phyloP scores from a whole-genome alignment of 1,139 yeast species.

The Nakaseomyces kungkrabaensis region DNA sequence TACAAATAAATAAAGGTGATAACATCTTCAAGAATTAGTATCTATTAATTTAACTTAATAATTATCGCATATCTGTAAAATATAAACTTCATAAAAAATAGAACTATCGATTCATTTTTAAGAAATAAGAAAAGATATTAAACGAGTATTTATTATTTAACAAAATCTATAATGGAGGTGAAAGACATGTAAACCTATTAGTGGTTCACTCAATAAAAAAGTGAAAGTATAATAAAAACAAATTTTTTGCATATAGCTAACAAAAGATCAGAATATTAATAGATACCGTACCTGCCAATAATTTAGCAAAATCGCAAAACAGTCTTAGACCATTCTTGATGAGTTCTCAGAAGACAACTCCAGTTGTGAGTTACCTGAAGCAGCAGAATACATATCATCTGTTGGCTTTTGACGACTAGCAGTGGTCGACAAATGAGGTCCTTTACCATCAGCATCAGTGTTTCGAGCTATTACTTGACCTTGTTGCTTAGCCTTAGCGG shows the following conservation, averaged over 20 bases:
- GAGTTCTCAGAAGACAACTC: not conserved
- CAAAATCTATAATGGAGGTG: not conserved
- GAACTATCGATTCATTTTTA: not conserved
- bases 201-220: no score
- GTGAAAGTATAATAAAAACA: no score
- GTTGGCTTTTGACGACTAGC: slow-evolving; percentile 2
- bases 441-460: not conserved
- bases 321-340: slow-evolving; percentile 1
- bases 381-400: slow-evolving; percentile 1
- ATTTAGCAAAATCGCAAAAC: not conserved
- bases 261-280: not conserved
- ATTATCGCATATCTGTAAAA: not conserved
- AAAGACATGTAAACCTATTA: not conserved
- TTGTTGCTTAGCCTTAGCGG: not conserved
- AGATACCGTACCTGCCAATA: not conserved
- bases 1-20: slow-evolving; percentile 68
- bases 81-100: not conserved
- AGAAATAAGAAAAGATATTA: not conserved
- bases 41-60: not conserved
- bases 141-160: not conserved
- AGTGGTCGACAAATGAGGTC: not conserved
- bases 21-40: slow-evolving; percentile 21
- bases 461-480: not conserved
- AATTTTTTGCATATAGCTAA: no score
- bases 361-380: not conserved